Base-by-base conservation (phyloP, 768 basidiomycete genomes). In the Sporobolomyces phaffii region DNA sequence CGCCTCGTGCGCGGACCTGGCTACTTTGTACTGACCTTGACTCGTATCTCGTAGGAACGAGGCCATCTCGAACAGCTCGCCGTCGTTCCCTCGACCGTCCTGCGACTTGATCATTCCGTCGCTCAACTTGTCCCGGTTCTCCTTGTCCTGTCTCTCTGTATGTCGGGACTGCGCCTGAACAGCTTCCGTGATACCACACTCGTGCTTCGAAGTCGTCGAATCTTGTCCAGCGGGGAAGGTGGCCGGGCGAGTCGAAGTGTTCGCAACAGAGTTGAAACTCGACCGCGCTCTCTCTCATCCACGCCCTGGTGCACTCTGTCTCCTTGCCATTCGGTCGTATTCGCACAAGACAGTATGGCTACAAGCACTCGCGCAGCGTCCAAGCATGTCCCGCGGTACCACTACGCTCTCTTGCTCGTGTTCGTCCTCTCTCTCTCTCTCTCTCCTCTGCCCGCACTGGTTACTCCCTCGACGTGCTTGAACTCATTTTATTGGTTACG, bases 391-490 rank as follows among this genome's bases (percentile, higher is more conserved):
- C 56, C 49, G 15, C 56, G 26, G 20, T 52, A 36, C 7, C 64
- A 59, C 57, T 65, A 65, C 41, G 64, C 57, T n/a, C 57, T 58
- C 43, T 22, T 65, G n/a, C 50, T 52, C 57, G 22, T 51, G 57
- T 59, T 1, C 18, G 62, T 50, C n/a, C 28, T 9, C 36, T 18
- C 34, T 26, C 53, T 40, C 41, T 29, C 53, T 47, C 43, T 47
- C 50, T 28, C 48, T 18, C 54, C 28, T 44, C n/a, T n/a, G n/a
- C n/a, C n/a, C n/a, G n/a, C n/a, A n/a, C n/a, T n/a, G n/a, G n/a
- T n/a, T n/a, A n/a, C n/a, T n/a, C n/a, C n/a, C n/a, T n/a, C n/a
- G n/a, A n/a, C n/a, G n/a, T n/a, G n/a, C n/a, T n/a, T n/a, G n/a
- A n/a, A n/a, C n/a, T n/a, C n/a, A n/a, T n/a, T n/a, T n/a, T n/a